Base-by-base conservation (phyloP, 2,329 filamentous ascomycete species). In the Xylaria multiplex region DNA sequence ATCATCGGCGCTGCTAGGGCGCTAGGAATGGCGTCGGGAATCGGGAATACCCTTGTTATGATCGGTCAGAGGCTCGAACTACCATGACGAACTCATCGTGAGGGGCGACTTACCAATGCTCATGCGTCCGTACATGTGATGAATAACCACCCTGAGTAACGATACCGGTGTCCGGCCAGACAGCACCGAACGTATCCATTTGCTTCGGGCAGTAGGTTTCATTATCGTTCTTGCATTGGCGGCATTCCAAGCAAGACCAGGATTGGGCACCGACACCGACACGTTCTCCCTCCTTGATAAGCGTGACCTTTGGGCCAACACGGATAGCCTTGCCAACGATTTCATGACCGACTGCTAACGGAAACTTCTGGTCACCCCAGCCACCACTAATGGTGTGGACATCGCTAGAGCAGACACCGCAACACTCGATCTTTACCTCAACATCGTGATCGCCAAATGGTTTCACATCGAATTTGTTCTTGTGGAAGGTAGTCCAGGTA, bases 401-500 rank as follows among this genome's bases (percentile, higher is more conserved):
- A 75, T 93, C 90, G 71, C 87, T 90, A 71, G 90, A 88, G 77
- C 91, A 93, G 59, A 93, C 85, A 75, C 92, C 91, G 75, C 92
- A 95, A 76, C 87, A 90, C 71, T 93, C 89, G 74, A 97, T 90
- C 83, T 94, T 91, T 80, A 97, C 88, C 77, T 97, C 93, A 73
- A 97, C 88, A 77, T 97, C 93, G 79, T 92, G 86, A 77, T 94
- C 92, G 70, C 90, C 92, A 77, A 96, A 96, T 19, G 91, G 91
- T 83, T 96, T 96, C 65, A 94, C 89, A 72, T 89, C 86, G 83
- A 93, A 93, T 83, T 94, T 79, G 76, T 90, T 88, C 81, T 92
- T 91, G 74, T 90, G 82, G 75, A 90, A 88, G 65, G 89, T 82
- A 70, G 85, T 79, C 83, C 84, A 87, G 52, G 81, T 83, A 57